Evolutionary conservation across 1,284 basidiomycete genomes (phyloP), one percentile per base, ranked within the genome.

Genomic region (Leccinum discolor): DNA sequence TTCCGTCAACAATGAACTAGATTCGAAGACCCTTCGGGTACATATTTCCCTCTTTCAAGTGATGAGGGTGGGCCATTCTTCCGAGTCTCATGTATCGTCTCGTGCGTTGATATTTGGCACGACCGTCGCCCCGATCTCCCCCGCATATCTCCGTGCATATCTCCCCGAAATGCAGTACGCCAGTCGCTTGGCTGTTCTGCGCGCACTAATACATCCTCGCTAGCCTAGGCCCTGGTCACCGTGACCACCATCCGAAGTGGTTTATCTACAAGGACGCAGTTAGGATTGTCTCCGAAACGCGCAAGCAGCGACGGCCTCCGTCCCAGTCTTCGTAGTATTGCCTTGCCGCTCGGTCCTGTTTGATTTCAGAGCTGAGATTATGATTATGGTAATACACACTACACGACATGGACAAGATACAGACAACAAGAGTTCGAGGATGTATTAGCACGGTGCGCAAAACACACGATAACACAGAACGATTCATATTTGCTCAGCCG

Each of bases 161-260:
- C 78, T 97, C 8, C 80, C 85, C 57, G 87, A 80, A 18, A 76
- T 91, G 62, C 90, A 92, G 90, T 90, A 74, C 72, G 88, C 32
- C 52, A 8, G 5, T 59, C 29, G 23, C 42, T 60, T 57, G 50
- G n/a, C n/a, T 23, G 38, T 42, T 11, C 5, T 64, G 16, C 59
- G 4, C 23, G 16, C 29, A 29, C 61, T 69, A 18, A 76, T 59
- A 38, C 40, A 1, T 40, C 35, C 42, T 62, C 42, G 29, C 6
- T 64, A 98, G 96, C 29, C 29, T 32, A 32, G 76, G 92, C 86
- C 85, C 82, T 90, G 2, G 95, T 98, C 0, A 95, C 91, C 0
- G 86, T 85, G 2, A 98, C 97, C 4, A 99, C 97, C 1, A 82
- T 98, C 32, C 94, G 91, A 89, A 97, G 95, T 70, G 97, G 97